Evolutionary conservation across 2,329 filamentous ascomycete species (phyloP), one percentile per base, ranked within the genome.

Genomic region (Aspergillus candidus): DNA sequence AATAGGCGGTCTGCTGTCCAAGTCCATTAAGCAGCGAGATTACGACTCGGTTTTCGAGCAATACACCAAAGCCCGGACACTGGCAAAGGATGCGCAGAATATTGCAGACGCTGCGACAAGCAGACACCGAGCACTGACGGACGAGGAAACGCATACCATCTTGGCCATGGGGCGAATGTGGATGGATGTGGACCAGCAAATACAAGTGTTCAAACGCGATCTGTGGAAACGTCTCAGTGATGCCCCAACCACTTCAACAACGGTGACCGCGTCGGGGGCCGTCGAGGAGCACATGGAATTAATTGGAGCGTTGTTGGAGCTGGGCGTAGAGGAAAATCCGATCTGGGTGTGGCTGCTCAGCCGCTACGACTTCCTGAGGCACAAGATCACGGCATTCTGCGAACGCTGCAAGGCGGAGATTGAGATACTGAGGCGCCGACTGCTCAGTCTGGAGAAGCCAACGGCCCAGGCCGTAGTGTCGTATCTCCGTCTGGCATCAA

Each of bases 261-360:
- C 60, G 53, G 74, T 39, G 72, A 81, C 52, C 63, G 71, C 58
- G 60, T 66, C 68, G 3, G 69, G 68, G 3, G 73, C 83, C 32
- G 73, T 78, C 5, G 88, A 91, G 59, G 88, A 95, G 62, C 86
- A 96, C 58, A 88, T 96, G 80, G 88, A 95, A 61, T 74, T 96
- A 38, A 97, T 98, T 43, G 77, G 82, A 15, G 75, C 96, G 31
- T 75, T 98, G 41, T 72, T 98, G n/a, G 91, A 98, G 65, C 74
- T 98, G 14, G 94, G 93, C 6, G 89, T 95, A 2, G 86, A 94
- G 8, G 89, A 97, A 47, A 98, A 94, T 57, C 93, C 93, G 1
- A 94, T 98, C 50, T 95, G 88, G 87, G 78, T 94, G 10, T 98
- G 93, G 90, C 79, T 98, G 18, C 73, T 91, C 43, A 95, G 88